Evolutionary conservation across 441 rosid genomes (phyloP).

Genomic region (Lepidium campestre): DNA sequence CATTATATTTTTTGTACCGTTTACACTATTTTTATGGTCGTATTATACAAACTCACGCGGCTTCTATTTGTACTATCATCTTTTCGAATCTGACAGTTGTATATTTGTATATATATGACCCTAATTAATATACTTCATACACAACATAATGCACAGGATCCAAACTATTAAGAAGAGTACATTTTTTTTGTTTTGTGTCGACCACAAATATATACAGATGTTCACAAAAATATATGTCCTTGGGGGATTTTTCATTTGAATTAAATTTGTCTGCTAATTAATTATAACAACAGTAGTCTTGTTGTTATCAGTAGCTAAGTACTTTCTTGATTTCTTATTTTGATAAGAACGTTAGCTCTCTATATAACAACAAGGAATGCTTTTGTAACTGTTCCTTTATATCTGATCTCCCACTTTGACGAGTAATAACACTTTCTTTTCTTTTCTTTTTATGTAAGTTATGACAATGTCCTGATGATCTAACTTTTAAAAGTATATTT

Average conservation of each 20-base stretch:
- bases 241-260: background rate
- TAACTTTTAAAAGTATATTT: background rate
- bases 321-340: background rate
- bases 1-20: background rate
- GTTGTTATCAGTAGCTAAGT: background rate
- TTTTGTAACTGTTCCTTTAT: background rate
- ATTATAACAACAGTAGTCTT: background rate
- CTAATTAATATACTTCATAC: too few species aligned
- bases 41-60: slow-evolving; percentile 12
- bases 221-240: background rate
- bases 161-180: background rate
- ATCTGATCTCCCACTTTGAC: background rate
- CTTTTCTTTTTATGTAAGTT: background rate
- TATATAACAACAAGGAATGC: background rate
- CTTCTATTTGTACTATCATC: background rate
- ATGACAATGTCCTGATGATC: background rate
- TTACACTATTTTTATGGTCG: background rate
- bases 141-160: background rate
- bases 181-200: background rate
- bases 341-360: background rate
- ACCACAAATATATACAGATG: background rate
- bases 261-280: background rate
- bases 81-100: slow-evolving; percentile 20
- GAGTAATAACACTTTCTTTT: background rate
- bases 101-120: too few species aligned